Conservation (phyloP, 805 yeast genomes). For the Metschnikowia koreensis region DNA sequence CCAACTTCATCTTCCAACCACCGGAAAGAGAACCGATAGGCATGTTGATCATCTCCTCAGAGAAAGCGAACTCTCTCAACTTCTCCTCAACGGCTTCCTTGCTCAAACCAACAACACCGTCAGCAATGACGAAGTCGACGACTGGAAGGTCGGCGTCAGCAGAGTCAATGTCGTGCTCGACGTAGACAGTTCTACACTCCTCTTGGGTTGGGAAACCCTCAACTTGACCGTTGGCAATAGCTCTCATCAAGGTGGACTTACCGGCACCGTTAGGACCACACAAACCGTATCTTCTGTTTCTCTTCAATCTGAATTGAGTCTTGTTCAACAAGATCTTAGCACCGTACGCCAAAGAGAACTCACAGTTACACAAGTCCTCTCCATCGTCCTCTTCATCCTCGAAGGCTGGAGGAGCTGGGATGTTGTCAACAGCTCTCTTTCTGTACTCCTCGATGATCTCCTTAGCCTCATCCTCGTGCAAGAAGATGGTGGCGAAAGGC, state of each 20-base stretch:
- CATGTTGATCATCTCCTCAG: slow-evolving; percentile 89
- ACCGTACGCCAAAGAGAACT: slow-evolving; percentile 99
- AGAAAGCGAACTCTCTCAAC: slow-evolving; percentile 87
- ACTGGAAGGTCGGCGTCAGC: slow-evolving; percentile 95
- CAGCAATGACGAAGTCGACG: slow-evolving; percentile 84
- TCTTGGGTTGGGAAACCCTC: slow-evolving; percentile 99
- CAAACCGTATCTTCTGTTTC: slow-evolving; percentile 98
- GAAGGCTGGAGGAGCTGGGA: slow-evolving; percentile 92
- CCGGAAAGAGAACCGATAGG: slow-evolving; percentile 97
- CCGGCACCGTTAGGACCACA: slow-evolving; percentile 64
- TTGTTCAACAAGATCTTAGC: slow-evolving; percentile 99
- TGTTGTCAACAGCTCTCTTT: slow-evolving; percentile 95
- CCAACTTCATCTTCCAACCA: slow-evolving; percentile 99
- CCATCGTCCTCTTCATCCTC: slow-evolving; percentile 98
- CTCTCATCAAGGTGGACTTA: slow-evolving; percentile 77
- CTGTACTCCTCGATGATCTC: slow-evolving; percentile 91
- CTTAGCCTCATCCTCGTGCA: slow-evolving; percentile 90
- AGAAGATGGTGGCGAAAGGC: slow-evolving; percentile 94
- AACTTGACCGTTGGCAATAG: slow-evolving; percentile 96
- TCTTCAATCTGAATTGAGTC: slow-evolving; percentile 97
- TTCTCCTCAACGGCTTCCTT: slow-evolving; percentile 68
- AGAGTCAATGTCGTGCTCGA: slow-evolving; percentile 99
- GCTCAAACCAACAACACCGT: slow-evolving; percentile 71
- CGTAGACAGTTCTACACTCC: slow-evolving; percentile 98
- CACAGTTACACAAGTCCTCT: slow-evolving; percentile 99